These are phyloP conservation scores for Penicillium angulare DNA, from an alignment of 495 filamentous ascomycete genomes.

Conservation along the genomic window DNA sequence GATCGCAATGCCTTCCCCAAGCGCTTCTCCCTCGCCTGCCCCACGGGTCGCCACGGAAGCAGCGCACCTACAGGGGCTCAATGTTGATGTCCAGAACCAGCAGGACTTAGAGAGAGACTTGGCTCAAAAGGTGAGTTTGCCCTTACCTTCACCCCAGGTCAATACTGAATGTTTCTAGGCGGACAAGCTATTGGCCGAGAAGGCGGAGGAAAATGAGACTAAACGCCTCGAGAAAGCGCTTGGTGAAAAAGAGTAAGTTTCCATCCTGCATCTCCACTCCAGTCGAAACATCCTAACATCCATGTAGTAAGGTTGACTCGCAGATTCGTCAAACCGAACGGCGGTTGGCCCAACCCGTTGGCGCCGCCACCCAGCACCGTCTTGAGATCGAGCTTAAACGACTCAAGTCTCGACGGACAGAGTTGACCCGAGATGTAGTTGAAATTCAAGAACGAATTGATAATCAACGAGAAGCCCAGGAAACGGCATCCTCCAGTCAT, in stretches of 20 bases:
- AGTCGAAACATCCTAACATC: background rate
- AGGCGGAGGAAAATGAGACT: slow-evolving; percentile 82
- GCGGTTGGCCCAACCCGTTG: slow-evolving; percentile 48
- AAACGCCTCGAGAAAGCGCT: slow-evolving; percentile 80
- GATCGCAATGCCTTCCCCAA: no score
- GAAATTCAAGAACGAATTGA: slow-evolving; percentile 80
- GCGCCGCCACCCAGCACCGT: slow-evolving; percentile 46
- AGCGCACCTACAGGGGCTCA: slow-evolving; percentile 61
- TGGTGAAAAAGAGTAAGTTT: slow-evolving; percentile 54
- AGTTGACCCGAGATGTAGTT: slow-evolving; percentile 64
- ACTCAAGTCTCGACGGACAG: slow-evolving; percentile 58
- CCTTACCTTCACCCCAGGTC: background rate
- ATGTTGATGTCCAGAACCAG: slow-evolving; percentile 75
- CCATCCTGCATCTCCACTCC: background rate
- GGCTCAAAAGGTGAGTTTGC: slow-evolving; percentile 47
- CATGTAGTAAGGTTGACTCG: slow-evolving; percentile 43
- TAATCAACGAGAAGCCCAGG: slow-evolving; percentile 57
- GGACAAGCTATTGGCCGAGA: slow-evolving; percentile 71
- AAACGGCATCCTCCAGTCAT: slow-evolving; percentile 33
- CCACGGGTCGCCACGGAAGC: no score
- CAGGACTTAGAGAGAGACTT: slow-evolving; percentile 82
- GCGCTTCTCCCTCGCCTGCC: no score
- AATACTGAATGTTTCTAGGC: slow-evolving; percentile 49
- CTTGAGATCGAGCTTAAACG: slow-evolving; percentile 61
- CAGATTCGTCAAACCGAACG: slow-evolving; percentile 51